These are phyloP conservation scores for Pleurotus pulmonarius DNA, from an alignment of 768 basidiomycete genomes.

Conservation along the genomic window DNA sequence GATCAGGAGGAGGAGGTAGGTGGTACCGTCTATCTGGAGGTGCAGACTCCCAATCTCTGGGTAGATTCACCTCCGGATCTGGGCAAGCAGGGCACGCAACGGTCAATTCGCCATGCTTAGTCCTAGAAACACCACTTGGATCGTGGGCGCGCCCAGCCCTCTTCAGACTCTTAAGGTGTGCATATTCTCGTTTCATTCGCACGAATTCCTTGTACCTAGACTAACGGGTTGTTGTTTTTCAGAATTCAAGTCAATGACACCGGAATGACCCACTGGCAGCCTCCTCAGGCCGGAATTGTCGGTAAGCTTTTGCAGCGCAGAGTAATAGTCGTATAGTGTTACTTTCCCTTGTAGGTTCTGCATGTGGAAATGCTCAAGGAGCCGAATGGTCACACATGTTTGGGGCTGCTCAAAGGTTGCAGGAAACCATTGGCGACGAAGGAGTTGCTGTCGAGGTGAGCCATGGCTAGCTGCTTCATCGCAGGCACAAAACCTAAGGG, in stretches of 20 bases:
- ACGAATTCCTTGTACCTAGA: slow-evolving; percentile 17
- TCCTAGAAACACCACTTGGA: slow-evolving; percentile 11
- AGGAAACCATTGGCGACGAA: slow-evolving; percentile 15
- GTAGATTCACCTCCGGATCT: slow-evolving; percentile 22
- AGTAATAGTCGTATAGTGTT: slow-evolving; percentile 15
- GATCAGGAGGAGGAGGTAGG: background rate
- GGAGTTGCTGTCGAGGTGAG: slow-evolving; percentile 7
- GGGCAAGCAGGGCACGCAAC: slow-evolving; percentile 25
- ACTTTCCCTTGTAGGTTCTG: slow-evolving; percentile 10
- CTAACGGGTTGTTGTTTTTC: slow-evolving; percentile 9
- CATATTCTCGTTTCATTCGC: slow-evolving; percentile 15
- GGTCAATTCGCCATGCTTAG: slow-evolving; percentile 16
- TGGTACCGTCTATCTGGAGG: background rate
- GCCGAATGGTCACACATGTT: slow-evolving; percentile 13
- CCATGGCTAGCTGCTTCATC: background rate
- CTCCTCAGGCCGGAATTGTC: slow-evolving; percentile 7
- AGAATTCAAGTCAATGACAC: background rate
- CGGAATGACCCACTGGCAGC: slow-evolving; percentile 8
- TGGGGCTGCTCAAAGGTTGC: slow-evolving; percentile 11
- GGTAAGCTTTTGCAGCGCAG: slow-evolving; percentile 7
- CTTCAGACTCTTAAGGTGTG: slow-evolving; percentile 16
- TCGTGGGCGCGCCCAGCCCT: slow-evolving; percentile 16
- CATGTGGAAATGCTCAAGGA: slow-evolving; percentile 9
- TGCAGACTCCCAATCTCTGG: slow-evolving; percentile 15
- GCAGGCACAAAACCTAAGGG: slow-evolving; percentile 18